Conservation (phyloP, 805 yeast species). For the Saccharomycopsis selenospora region DNA sequence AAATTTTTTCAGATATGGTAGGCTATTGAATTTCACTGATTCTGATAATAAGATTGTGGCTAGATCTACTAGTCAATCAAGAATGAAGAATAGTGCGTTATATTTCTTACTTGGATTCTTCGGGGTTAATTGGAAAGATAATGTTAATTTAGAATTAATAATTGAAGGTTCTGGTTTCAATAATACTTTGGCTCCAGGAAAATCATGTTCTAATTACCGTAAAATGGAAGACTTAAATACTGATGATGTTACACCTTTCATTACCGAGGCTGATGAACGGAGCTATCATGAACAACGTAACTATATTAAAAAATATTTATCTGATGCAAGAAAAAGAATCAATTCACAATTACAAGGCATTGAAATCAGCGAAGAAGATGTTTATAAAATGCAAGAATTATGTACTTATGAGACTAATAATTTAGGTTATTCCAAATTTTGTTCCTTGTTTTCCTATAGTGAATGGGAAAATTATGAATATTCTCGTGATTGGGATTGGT, state of each 20-base stretch:
- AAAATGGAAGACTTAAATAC: background rate
- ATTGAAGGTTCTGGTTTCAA: slow-evolving; percentile 22
- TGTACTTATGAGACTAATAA: slow-evolving; percentile 75
- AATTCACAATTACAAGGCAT: slow-evolving; percentile 47
- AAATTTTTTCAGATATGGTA: slow-evolving; percentile 22
- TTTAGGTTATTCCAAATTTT: slow-evolving; percentile 59
- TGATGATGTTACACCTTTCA: background rate
- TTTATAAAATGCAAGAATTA: slow-evolving; percentile 45
- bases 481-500: slow-evolving; percentile 49
- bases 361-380: slow-evolving; percentile 46
- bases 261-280: background rate
- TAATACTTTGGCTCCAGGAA: slow-evolving; percentile 21
- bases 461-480: slow-evolving; percentile 61
- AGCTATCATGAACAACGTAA: background rate
- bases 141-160: slow-evolving; percentile 21
- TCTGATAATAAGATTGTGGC: slow-evolving; percentile 19
- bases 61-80: slow-evolving; percentile 36
- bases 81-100: slow-evolving; percentile 41
- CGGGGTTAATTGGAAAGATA: slow-evolving; percentile 28
- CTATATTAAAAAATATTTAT: slow-evolving; percentile 34
- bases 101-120: slow-evolving; percentile 44
- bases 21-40: slow-evolving; percentile 16
- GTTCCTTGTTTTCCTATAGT: slow-evolving; percentile 58
- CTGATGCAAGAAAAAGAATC: slow-evolving; percentile 48
- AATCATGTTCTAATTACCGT: slow-evolving; percentile 14